Base-by-base conservation (phyloP, 1,139 yeast species). In the Suhomyces terraborum region DNA sequence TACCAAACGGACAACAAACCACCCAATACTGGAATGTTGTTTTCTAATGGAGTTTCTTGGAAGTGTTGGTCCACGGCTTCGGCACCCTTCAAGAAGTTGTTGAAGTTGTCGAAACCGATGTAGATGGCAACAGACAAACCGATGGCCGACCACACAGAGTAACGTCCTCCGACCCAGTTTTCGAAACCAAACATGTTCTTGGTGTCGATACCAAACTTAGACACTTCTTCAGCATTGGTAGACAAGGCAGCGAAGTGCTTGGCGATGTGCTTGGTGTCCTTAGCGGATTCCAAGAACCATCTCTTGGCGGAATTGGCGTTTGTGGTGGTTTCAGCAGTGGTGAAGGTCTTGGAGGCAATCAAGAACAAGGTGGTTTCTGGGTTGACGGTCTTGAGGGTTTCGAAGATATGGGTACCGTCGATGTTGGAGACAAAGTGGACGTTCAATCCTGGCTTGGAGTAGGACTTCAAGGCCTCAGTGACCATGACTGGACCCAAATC, bases 401-500 rank as follows among this genome's bases (percentile, higher is more conserved):
- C 98, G 51, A 96, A 93, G 64, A 91, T 78, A 71, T 91, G 96
- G 46, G 98, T 93, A 64, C 98, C 98, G 63, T 93, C 98, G 61
- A 93, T 93, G 79, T 93, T 93, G 55, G 98, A 91, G 47, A 93
- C 98, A 67, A 89, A 93, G 73, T 93, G 96, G 41, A 80, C 96
- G 50, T 75, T 69, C 57, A 93, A 75, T 47, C 82, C 86, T 49
- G 83, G 82, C 59, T 84, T 76, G 49, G 91, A 74, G 69, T 93
- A 93, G 52, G 87, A 83, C 76, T 91, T 93, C 64, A 93, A 80
- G 27, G 98, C 97, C 73, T 93, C 98, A 46, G 97, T 89, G 55
- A 93, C 98, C 98, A 93, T 93, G 43, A 93, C 98, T 38, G 98
- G 98, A 57, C 98, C 98, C 59, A 93, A 79, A 67, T 93, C 98